Percentiles rank a stretch among this genome's conserved stretches.
These are phyloP conservation scores for Neoboletus subvelutipes DNA, from an alignment of 768 basidiomycete genomes.

Conservation along the genomic window DNA sequence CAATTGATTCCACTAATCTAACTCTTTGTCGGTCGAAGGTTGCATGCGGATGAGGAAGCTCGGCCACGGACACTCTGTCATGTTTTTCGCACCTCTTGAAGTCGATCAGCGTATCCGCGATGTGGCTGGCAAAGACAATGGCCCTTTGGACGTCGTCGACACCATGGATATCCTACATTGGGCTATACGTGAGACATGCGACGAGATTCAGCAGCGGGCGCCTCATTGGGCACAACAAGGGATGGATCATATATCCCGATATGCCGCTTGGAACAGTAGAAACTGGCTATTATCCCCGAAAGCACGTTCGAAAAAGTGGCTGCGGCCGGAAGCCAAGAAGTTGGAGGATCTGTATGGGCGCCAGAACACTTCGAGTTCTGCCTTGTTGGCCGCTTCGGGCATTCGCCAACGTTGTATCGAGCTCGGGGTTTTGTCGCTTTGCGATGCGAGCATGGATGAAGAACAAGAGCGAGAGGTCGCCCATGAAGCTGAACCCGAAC, in stretches of 20 bases:
- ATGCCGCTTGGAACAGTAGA: no score
- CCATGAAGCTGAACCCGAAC: no score
- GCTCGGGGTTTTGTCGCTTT: no score
- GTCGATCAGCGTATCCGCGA: conserved; percentile 38
- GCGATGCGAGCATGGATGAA: no score
- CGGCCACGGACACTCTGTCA: conserved; percentile 46
- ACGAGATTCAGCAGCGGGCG: no score
- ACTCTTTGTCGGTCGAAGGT: conserved; percentile 27
- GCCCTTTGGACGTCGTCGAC: not conserved
- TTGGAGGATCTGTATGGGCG: conserved; percentile 38
- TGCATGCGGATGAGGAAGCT: conserved; percentile 56
- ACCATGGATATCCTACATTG: conserved; percentile 42
- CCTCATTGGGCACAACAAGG: no score
- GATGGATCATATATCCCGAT: no score
- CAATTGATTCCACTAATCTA: not conserved
- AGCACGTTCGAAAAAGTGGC: conserved; percentile 31
- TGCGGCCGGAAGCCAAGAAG: not conserved
- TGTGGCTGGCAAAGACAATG: conserved; percentile 18
- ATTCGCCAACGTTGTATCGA: no score
- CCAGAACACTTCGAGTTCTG: not conserved
- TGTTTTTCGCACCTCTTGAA: conserved; percentile 47
- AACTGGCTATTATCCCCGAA: not conserved
- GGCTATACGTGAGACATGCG: no score
- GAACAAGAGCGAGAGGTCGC: no score
- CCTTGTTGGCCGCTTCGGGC: not conserved